Percentiles rank a stretch among this genome's conserved stretches.
These are phyloP conservation scores for Noccaea bulbosa DNA, from an alignment of 345 rosid species.

Conservation along the genomic window DNA sequence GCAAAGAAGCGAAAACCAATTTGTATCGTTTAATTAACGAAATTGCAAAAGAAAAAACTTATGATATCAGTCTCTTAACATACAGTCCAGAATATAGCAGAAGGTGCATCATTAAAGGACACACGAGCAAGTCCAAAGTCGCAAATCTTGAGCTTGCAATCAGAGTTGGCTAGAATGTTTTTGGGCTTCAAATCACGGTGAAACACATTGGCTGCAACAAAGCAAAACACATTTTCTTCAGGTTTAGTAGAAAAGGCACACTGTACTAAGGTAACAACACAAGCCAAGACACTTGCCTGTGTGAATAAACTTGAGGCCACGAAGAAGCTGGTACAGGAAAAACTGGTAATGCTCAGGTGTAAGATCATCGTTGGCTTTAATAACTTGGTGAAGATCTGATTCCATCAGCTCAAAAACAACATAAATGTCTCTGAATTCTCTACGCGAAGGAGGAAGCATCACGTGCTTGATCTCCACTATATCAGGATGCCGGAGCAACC, in stretches of 20 bases:
- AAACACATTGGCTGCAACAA: slow-evolving; percentile 84
- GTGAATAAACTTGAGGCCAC: slow-evolving; percentile 90
- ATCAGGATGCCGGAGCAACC: slow-evolving; percentile 94
- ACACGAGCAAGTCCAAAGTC: slow-evolving; percentile 99
- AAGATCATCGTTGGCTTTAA: slow-evolving; percentile 94
- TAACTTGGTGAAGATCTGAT: slow-evolving; percentile 98
- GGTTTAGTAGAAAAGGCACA: slow-evolving; percentile 16
- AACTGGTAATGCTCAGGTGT: slow-evolving; percentile 97
- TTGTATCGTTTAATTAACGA: no score
- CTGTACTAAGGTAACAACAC: slow-evolving; percentile 16
- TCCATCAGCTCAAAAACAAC: slow-evolving; percentile 98
- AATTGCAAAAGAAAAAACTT: not conserved
- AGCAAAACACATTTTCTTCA: slow-evolving; percentile 10
- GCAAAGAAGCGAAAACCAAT: slow-evolving; percentile 32
- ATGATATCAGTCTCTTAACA: slow-evolving; percentile 44
- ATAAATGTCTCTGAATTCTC: slow-evolving; percentile 94
- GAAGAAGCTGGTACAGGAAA: slow-evolving; percentile 97
- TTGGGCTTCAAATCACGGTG: slow-evolving; percentile 99
- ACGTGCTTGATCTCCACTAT: slow-evolving; percentile 93
- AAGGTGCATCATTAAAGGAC: slow-evolving; percentile 95
- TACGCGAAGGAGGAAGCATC: slow-evolving; percentile 97
- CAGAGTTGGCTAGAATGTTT: slow-evolving; percentile 98
- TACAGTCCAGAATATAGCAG: slow-evolving; percentile 99
- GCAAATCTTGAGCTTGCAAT: slow-evolving; percentile 96
- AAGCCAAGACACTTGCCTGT: slow-evolving; percentile 56